Base-by-base conservation (phyloP, 768 basidiomycete species). In the Macrolepiota fuliginosa region DNA sequence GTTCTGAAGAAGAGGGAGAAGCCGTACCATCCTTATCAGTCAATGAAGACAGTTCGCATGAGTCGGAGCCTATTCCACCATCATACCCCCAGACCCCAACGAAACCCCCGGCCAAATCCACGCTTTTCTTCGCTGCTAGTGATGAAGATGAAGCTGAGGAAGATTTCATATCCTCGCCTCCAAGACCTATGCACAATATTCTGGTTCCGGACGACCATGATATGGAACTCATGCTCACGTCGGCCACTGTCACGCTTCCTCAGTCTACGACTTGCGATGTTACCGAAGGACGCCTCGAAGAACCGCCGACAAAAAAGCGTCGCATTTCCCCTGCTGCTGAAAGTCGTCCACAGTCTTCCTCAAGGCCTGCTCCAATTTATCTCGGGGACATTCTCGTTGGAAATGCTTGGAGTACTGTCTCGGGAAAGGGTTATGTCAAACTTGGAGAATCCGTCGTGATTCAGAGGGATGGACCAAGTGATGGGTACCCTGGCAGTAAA, bases 361-460 rank as follows among this genome's bases (percentile, higher is more conserved):
- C 35, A 3, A 32, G 56, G 12, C 64, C 70, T 51, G n/a, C 61
- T 12, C 77, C 79, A 1, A 76, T 71, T 11, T 92, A 89, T 68
- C 66, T 92, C 27, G 91, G 91, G 11, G 87, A 86, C 53, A 77
- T 91, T 54, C 63, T 91, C 10, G 81, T 91, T 24, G 80, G 82
- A 22, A 88, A 90, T 67, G 91, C 89, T 10, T 92, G 89, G 89
- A 90, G 89, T 64, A 92, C 87, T 42, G 88, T 83, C 13, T 88
- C 83, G 53, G 91, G 91, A 1, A 84, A 80, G 66, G 87, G 88
- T 3, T 91, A 91, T 62, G 77, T 90, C 39, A 85, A 85, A 62
- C 62, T 74, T 22, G 83, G 83, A n/a, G 90, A 92, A n/a, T 69
- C 78, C 24, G 73, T 92, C 24, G 67, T 69, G 51, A 75, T 91